Base-by-base conservation (phyloP, 1,284 basidiomycete species). In the Naganishia sp. region DNA sequence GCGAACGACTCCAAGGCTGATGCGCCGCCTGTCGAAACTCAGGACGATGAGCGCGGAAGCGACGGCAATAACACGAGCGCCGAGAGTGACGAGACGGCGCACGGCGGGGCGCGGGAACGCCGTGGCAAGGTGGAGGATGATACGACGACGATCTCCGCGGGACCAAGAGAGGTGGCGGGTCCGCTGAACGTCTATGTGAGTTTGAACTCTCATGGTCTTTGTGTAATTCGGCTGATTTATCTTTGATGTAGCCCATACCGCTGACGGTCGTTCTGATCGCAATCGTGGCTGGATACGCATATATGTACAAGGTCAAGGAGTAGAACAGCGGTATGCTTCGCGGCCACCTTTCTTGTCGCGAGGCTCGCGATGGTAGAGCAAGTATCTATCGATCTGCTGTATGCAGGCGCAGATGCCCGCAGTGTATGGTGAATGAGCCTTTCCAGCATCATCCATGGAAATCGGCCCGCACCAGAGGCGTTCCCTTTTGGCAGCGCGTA, bases 251-350 rank as follows among this genome's bases (percentile, higher is more conserved):
- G 56, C 56, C 54, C 41, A 52, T 53, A 45, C 55, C 64, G 21
- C 28, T 69, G 9, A 67, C 65, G 10, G 71, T 75, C 41, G 72
- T 74, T 28, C 67, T 77, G 15, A 65, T 76, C 50, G 75, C 73
- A n/a, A 72, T 76, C 32, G 35, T 39, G 28, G 73, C 72, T 15
- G 74, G 73, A 41, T 76, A 72, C 47, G 72, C 73, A 35, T 72
- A 74, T 11, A 70, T 76, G n/a, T 67, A 70, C 60, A 67, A 68
- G 23, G 31, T 61, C 35, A 70, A 70, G 35, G 68, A 70, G 50
- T 70, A 53, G 53, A 32, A 35, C 43, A 17, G 35, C 13, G 35
- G 10, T 6, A 28, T 28, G 28, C 28, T 39, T 39, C 13, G 7
- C 1, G 2, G 13, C 35, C 7, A 39, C 4, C 35, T 39, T 35